Percentiles rank a stretch among this genome's conserved stretches.
Evolutionary conservation across 2,329 filamentous ascomycete species (phyloP).

Genomic region (Aspergillus aculeatus): DNA sequence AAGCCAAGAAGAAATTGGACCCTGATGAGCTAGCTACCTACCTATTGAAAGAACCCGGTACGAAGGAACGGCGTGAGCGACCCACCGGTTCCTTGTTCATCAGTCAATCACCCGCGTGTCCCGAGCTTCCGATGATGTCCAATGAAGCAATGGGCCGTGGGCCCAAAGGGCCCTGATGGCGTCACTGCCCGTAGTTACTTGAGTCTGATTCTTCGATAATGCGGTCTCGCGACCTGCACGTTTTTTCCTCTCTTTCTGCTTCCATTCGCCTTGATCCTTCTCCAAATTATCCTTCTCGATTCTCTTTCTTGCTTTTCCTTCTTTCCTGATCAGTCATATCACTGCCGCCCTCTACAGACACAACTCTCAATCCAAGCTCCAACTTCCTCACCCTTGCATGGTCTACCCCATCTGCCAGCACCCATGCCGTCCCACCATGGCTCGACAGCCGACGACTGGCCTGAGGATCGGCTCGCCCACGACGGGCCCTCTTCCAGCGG

Average conservation of each 20-base stretch:
- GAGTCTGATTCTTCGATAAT: background rate
- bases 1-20: background rate
- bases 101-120: background rate
- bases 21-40: background rate
- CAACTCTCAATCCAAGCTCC: background rate
- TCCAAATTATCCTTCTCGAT: too few species aligned
- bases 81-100: background rate
- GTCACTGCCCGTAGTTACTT: background rate
- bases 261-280: too few species aligned
- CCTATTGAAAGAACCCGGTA: too few species aligned
- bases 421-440: constrained; percentile 3
- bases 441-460: constrained; percentile 13
- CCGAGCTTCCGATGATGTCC: background rate
- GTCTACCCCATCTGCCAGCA: background rate
- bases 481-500: background rate
- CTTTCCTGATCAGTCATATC: background rate
- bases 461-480: constrained; percentile 1
- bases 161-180: background rate
- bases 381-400: background rate
- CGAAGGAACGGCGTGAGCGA: background rate
- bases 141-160: background rate
- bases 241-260: background rate
- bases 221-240: background rate
- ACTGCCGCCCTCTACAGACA: background rate
- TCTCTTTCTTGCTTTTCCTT: background rate